Evolutionary conservation across 371 early-diverging fungal species (phyloP), one percentile per base, ranked within the genome.

Genomic region (Mucor racemosus): DNA sequence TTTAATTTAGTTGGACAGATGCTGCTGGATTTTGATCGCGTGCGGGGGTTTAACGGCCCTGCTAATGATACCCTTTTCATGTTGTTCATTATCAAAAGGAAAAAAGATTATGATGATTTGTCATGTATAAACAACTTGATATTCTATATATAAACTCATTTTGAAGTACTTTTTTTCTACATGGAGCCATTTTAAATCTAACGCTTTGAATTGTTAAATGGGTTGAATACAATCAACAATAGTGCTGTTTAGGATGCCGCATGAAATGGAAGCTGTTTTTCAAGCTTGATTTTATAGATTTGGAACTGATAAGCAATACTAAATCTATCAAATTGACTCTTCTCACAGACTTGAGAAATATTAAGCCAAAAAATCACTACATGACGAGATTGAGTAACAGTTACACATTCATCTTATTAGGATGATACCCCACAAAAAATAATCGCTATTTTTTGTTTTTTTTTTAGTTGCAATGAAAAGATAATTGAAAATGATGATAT

Each of bases 331-430:
- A 46, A 46, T 46, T 19, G 46, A 9, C 17, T 9, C 19, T 46
- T 46, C 46, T 46, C 46, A 46, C 19, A 46, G 17, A 3, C 10
- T 19, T n/a, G 7, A 5, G 1, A 15, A 15, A 15, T 9, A 5
- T 44, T 44, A 0, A 19, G 17, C 1, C 10, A 7, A 26, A 26
- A 26, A 26, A 26, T 3, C 26, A 26, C 3, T 44, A 17, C 10
- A 46, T 46, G 46, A 46, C 46, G 46, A 46, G 46, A 46, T 19
- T 46, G 46, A 46, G 46, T 46, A 46, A 46, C 46, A 8, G 46
- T 46, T 46, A 46, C 46, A 46, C 46, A 46, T 10, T 19, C 9
- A 46, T 46, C 19, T 46, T 46, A 19, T 9, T 46, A 9, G 46
- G 46, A 46, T 46, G 8, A 9, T 46, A 46, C 46, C 46, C 46